These are phyloP conservation scores for Phytophthora foliorum DNA, from an alignment of 352 stramenopile genomes.

Conservation along the genomic window DNA sequence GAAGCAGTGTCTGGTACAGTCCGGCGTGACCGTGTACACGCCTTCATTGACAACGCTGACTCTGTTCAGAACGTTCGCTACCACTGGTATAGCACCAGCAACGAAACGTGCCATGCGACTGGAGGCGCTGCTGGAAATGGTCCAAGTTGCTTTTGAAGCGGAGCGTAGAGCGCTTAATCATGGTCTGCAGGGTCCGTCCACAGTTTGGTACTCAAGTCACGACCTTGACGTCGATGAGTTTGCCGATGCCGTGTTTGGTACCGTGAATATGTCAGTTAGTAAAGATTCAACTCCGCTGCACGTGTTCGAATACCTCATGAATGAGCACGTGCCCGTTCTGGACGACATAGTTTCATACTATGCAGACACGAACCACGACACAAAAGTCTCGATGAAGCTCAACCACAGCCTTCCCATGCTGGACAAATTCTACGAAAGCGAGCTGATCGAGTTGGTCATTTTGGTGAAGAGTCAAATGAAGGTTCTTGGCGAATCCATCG, in stretches of 20 bases:
- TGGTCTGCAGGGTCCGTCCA: conserved; percentile 66
- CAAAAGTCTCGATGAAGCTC: conserved; percentile 35
- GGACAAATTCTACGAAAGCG: conserved; percentile 41
- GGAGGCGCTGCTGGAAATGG: conserved; percentile 40
- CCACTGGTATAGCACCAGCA: conserved; percentile 9
- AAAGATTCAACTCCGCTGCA: conserved; percentile 27
- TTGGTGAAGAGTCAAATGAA: conserved; percentile 34
- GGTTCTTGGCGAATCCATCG: conserved; percentile 39
- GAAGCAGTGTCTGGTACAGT: conserved; percentile 49
- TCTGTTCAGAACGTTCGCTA: conserved; percentile 38
- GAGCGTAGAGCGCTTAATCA: conserved; percentile 49
- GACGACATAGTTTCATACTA: conserved; percentile 55
- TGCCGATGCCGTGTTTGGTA: conserved; percentile 60
- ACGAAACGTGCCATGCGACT: conserved; percentile 46
- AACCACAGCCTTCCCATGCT: conserved; percentile 35
- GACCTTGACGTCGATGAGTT: conserved; percentile 67
- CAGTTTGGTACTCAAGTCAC: conserved; percentile 63
- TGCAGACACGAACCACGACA: conserved; percentile 42
- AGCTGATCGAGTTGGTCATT: conserved; percentile 48
- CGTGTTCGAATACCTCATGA: conserved; percentile 49
- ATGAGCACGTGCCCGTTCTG: conserved; percentile 36
- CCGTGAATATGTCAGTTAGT: conserved; percentile 45
- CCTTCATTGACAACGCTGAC: conserved; percentile 40
- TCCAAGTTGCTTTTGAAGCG: conserved; percentile 51
- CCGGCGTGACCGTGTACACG: conserved; percentile 73